Percentiles rank a stretch among this genome's conserved stretches.
These are phyloP conservation scores for Trichophyton schoenleinii DNA, from an alignment of 2,329 filamentous ascomycete species.

Conservation along the genomic window DNA sequence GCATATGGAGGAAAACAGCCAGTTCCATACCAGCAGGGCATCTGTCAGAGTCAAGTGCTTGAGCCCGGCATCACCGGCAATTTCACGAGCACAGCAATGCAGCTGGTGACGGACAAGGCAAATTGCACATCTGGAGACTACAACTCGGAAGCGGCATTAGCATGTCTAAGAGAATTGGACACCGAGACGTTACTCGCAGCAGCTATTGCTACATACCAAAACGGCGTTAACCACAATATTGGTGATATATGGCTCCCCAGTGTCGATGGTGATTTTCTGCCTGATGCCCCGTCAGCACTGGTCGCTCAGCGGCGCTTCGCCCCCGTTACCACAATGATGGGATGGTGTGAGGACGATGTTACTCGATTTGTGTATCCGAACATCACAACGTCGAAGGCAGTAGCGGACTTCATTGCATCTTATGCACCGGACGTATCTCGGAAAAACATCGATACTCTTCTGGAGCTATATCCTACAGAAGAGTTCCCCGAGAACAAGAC, in stretches of 20 bases:
- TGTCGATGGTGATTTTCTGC: slow-evolving; percentile 5
- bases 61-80: slow-evolving; percentile 41
- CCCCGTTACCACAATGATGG: slow-evolving; percentile 6
- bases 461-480: slow-evolving; percentile 3
- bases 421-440: neutral
- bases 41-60: slow-evolving; percentile 38
- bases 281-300: slow-evolving; percentile 2
- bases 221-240: slow-evolving; percentile 21
- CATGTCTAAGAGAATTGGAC: slow-evolving; percentile 36
- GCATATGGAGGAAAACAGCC: slow-evolving; percentile 36
- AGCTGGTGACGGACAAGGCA: slow-evolving; percentile 30
- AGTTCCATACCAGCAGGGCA: slow-evolving; percentile 36
- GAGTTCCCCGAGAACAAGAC: slow-evolving; percentile 28
- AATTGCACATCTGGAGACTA: slow-evolving; percentile 34
- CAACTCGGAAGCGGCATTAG: slow-evolving; percentile 34
- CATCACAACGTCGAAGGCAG: neutral
- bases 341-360: slow-evolving; percentile 7
- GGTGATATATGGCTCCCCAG: slow-evolving; percentile 6
- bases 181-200: slow-evolving; percentile 34
- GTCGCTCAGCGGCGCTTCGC: slow-evolving; percentile 5
- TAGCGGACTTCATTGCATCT: neutral
- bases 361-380: slow-evolving; percentile 3
- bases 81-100: slow-evolving; percentile 39
- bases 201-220: slow-evolving; percentile 32
- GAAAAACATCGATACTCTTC: neutral